Base-by-base conservation (phyloP, 2,329 filamentous ascomycete genomes). In the Aureobasidium sp. region DNA sequence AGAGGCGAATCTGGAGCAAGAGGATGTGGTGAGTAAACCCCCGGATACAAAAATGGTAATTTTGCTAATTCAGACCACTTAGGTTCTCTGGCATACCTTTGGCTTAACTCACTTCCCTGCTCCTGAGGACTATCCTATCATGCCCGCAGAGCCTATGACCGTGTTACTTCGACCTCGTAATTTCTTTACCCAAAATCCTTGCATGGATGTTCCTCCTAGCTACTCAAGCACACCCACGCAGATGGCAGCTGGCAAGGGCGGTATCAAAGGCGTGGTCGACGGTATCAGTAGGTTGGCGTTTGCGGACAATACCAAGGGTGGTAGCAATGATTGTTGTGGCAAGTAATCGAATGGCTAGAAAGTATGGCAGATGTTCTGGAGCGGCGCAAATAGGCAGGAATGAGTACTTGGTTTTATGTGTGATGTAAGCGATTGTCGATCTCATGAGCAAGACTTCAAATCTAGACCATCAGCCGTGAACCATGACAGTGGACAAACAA, bases 41-140 rank as follows among this genome's bases (percentile, higher is more conserved):
- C n/a, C 5, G 23, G n/a, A 23, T 12, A 23, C 41, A 44, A 44
- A n/a, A 23, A 10, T 20, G 41, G 12, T 1, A 20, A 4, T 12
- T 44, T 9, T n/a, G 10, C 29, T 36, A 36, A 51, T 15, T 7
- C n/a, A 6, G 17, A 36, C 5, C n/a, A 36, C 48, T 9, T 48
- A 48, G 46, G 51, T 55, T 10, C 82, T 96, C 17, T 97, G 91
- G 91, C 91, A 96, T 76, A 96, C 91, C 0, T 97, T 96, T 70
- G 92, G 92, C 39, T 80, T 96, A 39, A 93, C 88, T 0, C 92
- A 96, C 73, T 93, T 96, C 79, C 91, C 92, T 0, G 79, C 89
- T 0, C 91, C 91, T 0, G 92, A 97, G 72, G 92, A 96, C 74
- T 96, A 90, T 78, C 92, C 92, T 34, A 81, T 96, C 68, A 96